Conservation (phyloP, 2,329 filamentous ascomycete genomes). For the Xylaria digitata region DNA sequence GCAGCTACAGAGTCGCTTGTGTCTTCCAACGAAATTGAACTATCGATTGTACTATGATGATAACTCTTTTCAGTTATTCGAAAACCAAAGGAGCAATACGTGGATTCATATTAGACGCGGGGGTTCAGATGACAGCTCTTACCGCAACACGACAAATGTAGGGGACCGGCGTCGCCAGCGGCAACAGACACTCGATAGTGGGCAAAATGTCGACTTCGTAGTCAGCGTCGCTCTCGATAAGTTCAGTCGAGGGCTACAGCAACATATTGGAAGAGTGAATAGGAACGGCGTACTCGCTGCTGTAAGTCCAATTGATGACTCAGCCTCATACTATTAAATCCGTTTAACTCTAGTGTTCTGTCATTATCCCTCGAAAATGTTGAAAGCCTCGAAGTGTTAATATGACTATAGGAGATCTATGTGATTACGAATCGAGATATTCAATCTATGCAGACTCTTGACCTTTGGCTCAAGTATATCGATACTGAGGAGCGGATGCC, state of each 20-base stretch:
- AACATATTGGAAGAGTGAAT: constrained; percentile 25
- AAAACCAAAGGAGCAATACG: constrained; percentile 18
- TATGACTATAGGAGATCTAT: constrained; percentile 16
- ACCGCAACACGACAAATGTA: constrained; percentile 15
- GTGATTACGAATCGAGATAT: constrained; percentile 29
- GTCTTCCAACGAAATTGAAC: constrained; percentile 25
- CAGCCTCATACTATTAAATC: background rate
- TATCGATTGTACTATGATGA: constrained; percentile 26
- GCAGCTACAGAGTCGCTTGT: constrained; percentile 22
- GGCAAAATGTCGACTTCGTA: constrained; percentile 26
- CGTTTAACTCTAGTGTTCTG: background rate
- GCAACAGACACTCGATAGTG: constrained; percentile 23
- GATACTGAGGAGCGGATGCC: constrained; percentile 29
- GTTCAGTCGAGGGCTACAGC: constrained; percentile 20
- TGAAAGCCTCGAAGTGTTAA: too few relatives aligned
- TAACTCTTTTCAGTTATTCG: constrained; percentile 25
- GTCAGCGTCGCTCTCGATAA: constrained; percentile 25
- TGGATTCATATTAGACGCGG: constrained; percentile 30
- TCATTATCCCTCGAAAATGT: background rate
- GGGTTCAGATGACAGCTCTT: constrained; percentile 26
- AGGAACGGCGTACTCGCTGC: constrained; percentile 23
- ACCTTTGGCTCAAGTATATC: constrained; percentile 26
- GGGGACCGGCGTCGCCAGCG: constrained; percentile 20
- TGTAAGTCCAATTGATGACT: constrained; percentile 14
- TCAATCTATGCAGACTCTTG: constrained; percentile 24